Base-by-base conservation (phyloP, 345 rosid genomes). In the Conringia planisiliqua region DNA sequence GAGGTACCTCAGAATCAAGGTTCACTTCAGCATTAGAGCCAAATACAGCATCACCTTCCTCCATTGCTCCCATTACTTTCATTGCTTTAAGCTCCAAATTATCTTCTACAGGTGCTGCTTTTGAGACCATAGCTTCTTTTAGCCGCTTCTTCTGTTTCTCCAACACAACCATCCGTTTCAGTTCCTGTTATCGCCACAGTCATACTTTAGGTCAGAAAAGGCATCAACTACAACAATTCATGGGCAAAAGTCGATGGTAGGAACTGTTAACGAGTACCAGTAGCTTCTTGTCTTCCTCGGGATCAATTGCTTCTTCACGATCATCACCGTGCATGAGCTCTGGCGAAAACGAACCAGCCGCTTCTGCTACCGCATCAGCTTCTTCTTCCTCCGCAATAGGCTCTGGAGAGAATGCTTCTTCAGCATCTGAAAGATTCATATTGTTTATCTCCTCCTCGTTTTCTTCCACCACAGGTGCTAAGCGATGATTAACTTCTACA, bases 21-120 rank as follows among this genome's bases (percentile, higher is more conserved):
- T 85, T 91, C 40, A 94, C 90, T 86, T 94, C 98, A 17, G 95
- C 91, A 50, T 91, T 96, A 58, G 96, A 79, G 78, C 97, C 97
- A 81, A 94, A 90, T 52, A 88, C 83, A 16, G 93, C 97, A 82
- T 91, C 98, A 17, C 97, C 98, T 83, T 94, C 98, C 73, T 94
- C 98, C 91, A 90, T 87, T 33, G 81, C 83, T 73, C 98, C 98
- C 98, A 94, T 94, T 70, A 80, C 90, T 84, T 94, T 94, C 74
- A 88, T 83, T 74, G 96, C 97, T 85, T 88, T 94, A 73, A 87
- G 62, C 86, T 94, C 96, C 13, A 91, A 87, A 78, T 88, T 88
- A 71, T 94, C 95, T 74, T 87, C 96, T 20, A 79, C 26, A 55
- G 88, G 89, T n/a, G 86, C 66, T 36, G 91, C 91, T 77, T 87